Conservation (phyloP, 768 basidiomycete genomes). For the Kwoniella pini region DNA sequence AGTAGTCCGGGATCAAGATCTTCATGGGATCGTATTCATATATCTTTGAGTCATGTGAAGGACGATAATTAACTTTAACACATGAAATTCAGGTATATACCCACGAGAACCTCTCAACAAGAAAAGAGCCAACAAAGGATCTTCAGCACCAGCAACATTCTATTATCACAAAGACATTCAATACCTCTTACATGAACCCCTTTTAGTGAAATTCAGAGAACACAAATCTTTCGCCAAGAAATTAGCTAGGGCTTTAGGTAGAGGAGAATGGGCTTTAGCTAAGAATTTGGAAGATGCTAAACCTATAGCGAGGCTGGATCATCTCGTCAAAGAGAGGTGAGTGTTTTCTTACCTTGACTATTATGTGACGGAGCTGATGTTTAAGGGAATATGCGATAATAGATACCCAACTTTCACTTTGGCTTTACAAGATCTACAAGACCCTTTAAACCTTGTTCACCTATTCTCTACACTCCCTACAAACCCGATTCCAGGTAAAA, state of each 20-base stretch:
- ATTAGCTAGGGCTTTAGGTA: constrained; percentile 83
- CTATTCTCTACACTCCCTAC: constrained; percentile 90
- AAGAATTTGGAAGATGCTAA: constrained; percentile 91
- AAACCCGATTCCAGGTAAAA: constrained; percentile 61
- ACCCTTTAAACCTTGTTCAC: constrained; percentile 91
- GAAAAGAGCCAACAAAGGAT: constrained; percentile 96
- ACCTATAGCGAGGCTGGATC: constrained; percentile 87
- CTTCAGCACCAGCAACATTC: constrained; percentile 93
- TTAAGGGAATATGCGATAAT: background rate
- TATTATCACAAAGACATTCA: constrained; percentile 98
- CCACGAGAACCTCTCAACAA: constrained; percentile 90
- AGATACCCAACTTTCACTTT: constrained; percentile 98
- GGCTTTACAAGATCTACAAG: constrained; percentile 93
- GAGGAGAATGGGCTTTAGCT: constrained; percentile 92
- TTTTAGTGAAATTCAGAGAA: constrained; percentile 87
- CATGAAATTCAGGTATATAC: constrained; percentile 86
- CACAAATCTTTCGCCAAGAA: constrained; percentile 99
- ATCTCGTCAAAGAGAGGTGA: constrained; percentile 95
- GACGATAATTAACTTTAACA: background rate
- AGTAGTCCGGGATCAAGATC: no score
- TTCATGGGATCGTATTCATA: no score
- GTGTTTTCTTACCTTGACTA: constrained; percentile 31
- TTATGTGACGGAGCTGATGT: background rate
- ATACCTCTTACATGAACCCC: constrained; percentile 94
- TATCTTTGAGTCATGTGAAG: background rate